phyloP scores from a whole-genome alignment of 2,329 filamentous ascomycete genomes.

The Pseudogymnoascus sp. region DNA sequence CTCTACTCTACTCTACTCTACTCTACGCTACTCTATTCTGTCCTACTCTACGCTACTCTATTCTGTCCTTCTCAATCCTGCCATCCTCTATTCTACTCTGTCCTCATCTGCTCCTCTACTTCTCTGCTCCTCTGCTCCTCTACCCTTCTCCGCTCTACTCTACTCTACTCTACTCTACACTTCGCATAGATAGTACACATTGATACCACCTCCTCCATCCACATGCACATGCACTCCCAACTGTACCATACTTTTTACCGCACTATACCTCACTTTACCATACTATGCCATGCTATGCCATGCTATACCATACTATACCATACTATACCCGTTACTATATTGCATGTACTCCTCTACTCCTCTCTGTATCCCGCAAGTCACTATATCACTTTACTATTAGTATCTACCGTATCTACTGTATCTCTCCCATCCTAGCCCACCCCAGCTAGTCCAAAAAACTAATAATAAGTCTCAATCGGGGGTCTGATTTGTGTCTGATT shows the following conservation, averaged over 20 bases:
- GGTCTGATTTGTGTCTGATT: background rate
- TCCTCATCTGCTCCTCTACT: too few relatives aligned
- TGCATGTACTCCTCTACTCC: background rate
- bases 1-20: too few relatives aligned
- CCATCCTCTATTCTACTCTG: too few relatives aligned
- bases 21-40: too few relatives aligned
- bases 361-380: background rate
- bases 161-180: background rate
- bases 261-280: too few relatives aligned
- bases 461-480: slow-evolving; percentile 2
- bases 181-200: background rate
- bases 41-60: background rate
- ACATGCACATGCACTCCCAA: background rate
- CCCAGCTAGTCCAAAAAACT: too few relatives aligned
- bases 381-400: slow-evolving; percentile 1
- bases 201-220: background rate
- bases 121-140: too few relatives aligned
- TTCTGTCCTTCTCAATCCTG: too few relatives aligned
- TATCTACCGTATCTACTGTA: too few relatives aligned
- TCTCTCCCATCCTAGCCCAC: too few relatives aligned
- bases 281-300: too few relatives aligned
- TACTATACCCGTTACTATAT: background rate
- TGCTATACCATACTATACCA: background rate
- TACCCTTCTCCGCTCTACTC: background rate
- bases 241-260: too few relatives aligned